These are phyloP conservation scores for Arabidopsis thaliana DNA, from an alignment of 345 rosid species.

Conservation along the genomic window DNA sequence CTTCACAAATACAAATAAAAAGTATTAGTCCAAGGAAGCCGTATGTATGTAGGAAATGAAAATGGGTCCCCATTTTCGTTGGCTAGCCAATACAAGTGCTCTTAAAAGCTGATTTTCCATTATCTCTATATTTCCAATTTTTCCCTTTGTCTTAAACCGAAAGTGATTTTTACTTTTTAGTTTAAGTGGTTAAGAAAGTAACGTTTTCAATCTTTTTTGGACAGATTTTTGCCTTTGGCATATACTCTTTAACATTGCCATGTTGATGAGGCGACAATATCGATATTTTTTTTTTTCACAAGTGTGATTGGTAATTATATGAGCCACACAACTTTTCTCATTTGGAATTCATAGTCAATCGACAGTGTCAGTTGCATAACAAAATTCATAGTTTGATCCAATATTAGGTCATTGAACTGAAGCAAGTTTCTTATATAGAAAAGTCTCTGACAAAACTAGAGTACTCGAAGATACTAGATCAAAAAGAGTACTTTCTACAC, in stretches of 20 bases:
- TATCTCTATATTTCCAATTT: conserved; percentile 9
- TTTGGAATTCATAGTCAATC: not conserved
- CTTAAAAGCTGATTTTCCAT: conserved; percentile 50
- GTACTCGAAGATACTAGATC: conserved; percentile 18
- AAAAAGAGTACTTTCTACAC: not conserved
- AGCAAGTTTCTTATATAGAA: not conserved
- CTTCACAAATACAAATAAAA: not conserved
- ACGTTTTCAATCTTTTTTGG: conserved; percentile 1
- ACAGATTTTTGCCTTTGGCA: not conserved
- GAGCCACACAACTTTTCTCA: not conserved
- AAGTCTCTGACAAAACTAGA: conserved; percentile 13
- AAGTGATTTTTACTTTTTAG: not conserved
- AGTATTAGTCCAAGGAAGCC: not conserved
- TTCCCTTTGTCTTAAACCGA: conserved; percentile 9
- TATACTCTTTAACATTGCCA: not conserved
- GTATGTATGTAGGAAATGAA: not conserved
- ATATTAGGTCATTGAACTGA: not conserved
- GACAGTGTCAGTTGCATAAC: not conserved
- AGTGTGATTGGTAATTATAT: not conserved
- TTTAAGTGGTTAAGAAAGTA: not conserved
- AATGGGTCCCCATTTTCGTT: conserved; percentile 42
- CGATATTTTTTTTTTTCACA: not conserved
- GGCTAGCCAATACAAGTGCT: conserved; percentile 48
- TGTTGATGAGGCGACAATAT: not conserved
- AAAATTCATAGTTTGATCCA: not conserved